Evolutionary conservation across 2,329 filamentous ascomycete genomes (phyloP), one percentile per base, ranked within the genome.

Genomic region (Aspergillus unguis): DNA sequence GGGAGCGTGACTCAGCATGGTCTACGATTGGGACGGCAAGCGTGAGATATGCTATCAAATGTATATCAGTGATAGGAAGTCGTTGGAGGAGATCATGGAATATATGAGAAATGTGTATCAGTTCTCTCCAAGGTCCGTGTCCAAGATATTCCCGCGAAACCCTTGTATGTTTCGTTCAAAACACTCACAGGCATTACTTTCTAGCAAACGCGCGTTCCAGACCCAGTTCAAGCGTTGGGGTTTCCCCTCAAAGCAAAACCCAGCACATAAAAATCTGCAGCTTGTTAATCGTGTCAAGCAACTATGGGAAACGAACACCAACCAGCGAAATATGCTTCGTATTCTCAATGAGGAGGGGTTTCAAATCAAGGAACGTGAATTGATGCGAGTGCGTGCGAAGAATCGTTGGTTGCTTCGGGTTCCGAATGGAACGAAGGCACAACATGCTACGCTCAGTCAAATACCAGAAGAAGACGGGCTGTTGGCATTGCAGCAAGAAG

Each of bases 181-280:
- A 11, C n/a, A 31, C 9, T 43, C 23, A 31, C n/a, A n/a, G 31
- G 29, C 9, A n/a, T 28, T 17, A 1, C 43, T 25, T 25, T 56
- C 40, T 50, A 70, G 88, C 69, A 90, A 89, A 75, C 85, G 88
- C 55, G 85, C 86, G 40, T 90, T 86, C 56, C 87, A 90, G 69
- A 84, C 80, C 3, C 86, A 90, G 61, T 89, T 91, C 71, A 86
- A 85, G 65, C 79, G 83, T 67, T 94, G 90, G 90, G 81, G 83
- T 6, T 92, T 94, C 61, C 88, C 88, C 10, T 82, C 80, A 53
- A 90, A 90, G 67, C 84, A 88, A 60, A 84, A 85, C 54, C 84
- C 85, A 0, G 84, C 85, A 1, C 83, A 90, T 65, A 87, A 87
- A 64, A 86, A 90, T 65, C 75, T 78, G 10, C 76, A 75, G 26